Conservation (phyloP, 352 stramenopile genomes). For the Phytophthora foliorum region DNA sequence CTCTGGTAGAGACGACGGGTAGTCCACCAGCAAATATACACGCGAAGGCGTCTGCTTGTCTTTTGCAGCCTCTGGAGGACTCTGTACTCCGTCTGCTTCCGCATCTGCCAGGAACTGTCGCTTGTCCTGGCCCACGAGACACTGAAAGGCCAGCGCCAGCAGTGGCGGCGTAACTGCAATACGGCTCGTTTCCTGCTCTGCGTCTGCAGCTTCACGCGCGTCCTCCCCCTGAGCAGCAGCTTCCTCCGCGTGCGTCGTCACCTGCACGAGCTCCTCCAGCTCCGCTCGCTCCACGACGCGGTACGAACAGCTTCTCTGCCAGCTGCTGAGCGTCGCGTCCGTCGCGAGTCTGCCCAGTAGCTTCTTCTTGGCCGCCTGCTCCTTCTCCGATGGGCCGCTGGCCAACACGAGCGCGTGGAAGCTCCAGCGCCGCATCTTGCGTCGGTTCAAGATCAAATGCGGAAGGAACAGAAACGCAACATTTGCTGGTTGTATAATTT, state of each 20-base stretch:
- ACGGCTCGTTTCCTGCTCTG: not conserved
- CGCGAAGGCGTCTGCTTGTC: conserved; percentile 32
- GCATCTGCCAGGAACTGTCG: conserved; percentile 36
- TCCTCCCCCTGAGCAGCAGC: not conserved
- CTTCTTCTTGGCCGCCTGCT: conserved; percentile 37
- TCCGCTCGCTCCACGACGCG: conserved; percentile 53
- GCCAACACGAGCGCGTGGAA: conserved; percentile 63
- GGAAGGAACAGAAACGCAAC: no score
- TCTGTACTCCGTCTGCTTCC: not conserved
- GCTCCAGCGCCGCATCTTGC: conserved; percentile 35
- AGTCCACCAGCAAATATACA: conserved; percentile 73
- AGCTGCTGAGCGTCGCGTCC: conserved; percentile 39
- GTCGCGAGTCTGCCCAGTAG: conserved; percentile 37
- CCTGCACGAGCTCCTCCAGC: conserved; percentile 41
- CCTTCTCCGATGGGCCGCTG: conserved; percentile 49
- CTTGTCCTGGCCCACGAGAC: conserved; percentile 55
- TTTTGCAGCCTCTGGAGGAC: not conserved
- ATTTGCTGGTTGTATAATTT: no score
- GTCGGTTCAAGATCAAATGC: conserved; percentile 6
- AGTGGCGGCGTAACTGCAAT: conserved; percentile 35
- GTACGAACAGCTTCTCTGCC: conserved; percentile 45
- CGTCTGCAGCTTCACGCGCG: not conserved
- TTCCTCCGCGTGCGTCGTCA: conserved; percentile 9
- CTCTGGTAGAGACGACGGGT: conserved; percentile 61
- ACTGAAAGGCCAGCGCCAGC: conserved; percentile 64